Evolutionary conservation across 768 basidiomycete species (phyloP), one percentile per base, ranked within the genome.

Genomic region (Amanita rubescens): DNA sequence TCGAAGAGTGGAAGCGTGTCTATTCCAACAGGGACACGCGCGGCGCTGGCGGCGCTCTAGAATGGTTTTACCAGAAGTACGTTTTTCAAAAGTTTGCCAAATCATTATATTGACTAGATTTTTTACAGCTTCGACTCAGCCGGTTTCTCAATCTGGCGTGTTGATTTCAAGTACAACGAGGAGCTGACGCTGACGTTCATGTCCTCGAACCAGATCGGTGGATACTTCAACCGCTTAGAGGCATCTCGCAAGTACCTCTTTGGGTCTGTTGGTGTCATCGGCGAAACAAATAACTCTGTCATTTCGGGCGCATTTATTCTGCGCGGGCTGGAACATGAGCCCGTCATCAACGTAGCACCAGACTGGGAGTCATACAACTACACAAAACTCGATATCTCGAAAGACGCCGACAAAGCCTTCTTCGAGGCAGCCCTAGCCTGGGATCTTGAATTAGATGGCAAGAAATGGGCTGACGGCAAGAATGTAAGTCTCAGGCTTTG

Each of bases 11-110:
- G 93, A 97, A 97, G 70, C 85, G 91, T 42, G 87, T 89, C 41
- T 99, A 98, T 78, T 96, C 94, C 63, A 98, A 97, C 86, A 85
- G 87, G 69, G 94, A 97, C n/a, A 97, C 94, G 35, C 84, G 89
- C 51, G 91, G 89, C 34, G 60, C 87, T 15, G 82, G 70, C 41
- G 94, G 90, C 58, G 69, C 92, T 48, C 63, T 99, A 35, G 92
- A 96, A 69, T 98, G 95, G 96, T 87, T 99, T 82, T 94, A 96
- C 76, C 68, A 92, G 69, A 85, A 96, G 91, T 94, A 61, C 53
- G 87, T 20, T 7, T 24, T n/a, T 8, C 10, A 41, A n/a, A n/a
- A 17, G 1, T 27, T 15, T 7, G 30, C 33, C 34, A 7, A 14
- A 22, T 2, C 25, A 11, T 32, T 24, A 14, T 14, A 32, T 20